These are phyloP conservation scores for Pugionium cornutum DNA, from an alignment of 345 rosid species.

Conservation along the genomic window DNA sequence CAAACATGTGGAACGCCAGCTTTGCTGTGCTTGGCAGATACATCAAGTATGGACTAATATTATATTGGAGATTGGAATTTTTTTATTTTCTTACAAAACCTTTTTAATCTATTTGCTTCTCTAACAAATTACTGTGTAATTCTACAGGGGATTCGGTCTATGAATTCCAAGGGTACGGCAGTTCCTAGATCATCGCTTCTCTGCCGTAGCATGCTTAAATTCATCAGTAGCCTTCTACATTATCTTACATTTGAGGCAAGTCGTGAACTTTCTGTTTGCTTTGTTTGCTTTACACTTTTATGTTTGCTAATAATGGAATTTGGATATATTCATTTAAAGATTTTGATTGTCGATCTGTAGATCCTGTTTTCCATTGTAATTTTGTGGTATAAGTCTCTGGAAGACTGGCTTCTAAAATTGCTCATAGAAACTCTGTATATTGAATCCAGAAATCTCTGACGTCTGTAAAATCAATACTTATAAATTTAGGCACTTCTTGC, in stretches of 20 bases:
- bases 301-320: not conserved
- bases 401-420: constrained; percentile 5
- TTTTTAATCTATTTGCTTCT: constrained; percentile 24
- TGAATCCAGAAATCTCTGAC: not conserved
- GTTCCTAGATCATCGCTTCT: constrained; percentile 86
- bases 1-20: constrained; percentile 96
- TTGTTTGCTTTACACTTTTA: constrained; percentile 11
- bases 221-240: constrained; percentile 91
- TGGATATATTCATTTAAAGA: not conserved
- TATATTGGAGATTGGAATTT: not conserved
- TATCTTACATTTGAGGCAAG: constrained; percentile 96
- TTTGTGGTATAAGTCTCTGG: constrained; percentile 1
- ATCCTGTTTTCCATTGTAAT: not conserved
- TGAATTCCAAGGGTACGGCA: constrained; percentile 70
- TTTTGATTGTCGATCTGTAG: not conserved
- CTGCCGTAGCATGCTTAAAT: constrained; percentile 97
- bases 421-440: not conserved
- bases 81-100: constrained; percentile 5
- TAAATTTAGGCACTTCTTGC: constrained; percentile 13
- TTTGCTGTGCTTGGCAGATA: constrained; percentile 94
- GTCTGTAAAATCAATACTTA: not conserved
- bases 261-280: constrained; percentile 29
- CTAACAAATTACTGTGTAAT: constrained; percentile 32
- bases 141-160: constrained; percentile 75
- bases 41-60: constrained; percentile 73